Percentiles rank a stretch among this genome's conserved stretches.
Conservation (phyloP, 805 yeast genomes). For the Saturnispora zaruensis region DNA sequence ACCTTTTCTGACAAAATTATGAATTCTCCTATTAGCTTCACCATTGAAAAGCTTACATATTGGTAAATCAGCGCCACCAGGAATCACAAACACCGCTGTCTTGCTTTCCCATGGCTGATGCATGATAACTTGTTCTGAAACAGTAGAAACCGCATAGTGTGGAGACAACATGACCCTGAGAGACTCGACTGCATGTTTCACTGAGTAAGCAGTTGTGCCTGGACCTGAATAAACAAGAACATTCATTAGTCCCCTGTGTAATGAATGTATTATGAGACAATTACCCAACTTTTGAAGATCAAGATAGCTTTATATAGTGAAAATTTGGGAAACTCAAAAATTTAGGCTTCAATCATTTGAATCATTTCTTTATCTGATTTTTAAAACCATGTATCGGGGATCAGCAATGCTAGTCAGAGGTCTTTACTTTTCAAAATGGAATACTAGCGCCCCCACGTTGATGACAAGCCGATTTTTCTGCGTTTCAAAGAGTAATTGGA, state of each 20-base stretch:
- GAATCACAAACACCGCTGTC: constrained; percentile 73
- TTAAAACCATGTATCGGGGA: not conserved
- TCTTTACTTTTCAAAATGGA: not conserved
- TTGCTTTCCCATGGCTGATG: constrained; percentile 85
- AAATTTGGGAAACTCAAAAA: constrained; percentile 9
- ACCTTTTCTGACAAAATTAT: constrained; percentile 62
- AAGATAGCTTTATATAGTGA: not conserved
- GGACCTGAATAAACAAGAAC: constrained; percentile 67
- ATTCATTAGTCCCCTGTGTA: constrained; percentile 40
- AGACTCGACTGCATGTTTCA: constrained; percentile 73
- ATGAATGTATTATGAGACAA: not conserved
- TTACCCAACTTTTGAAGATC: not conserved
- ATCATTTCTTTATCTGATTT: not conserved
- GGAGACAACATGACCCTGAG: constrained; percentile 73
- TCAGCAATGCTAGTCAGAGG: not conserved
- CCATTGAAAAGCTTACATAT: constrained; percentile 69
- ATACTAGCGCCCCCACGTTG: not conserved
- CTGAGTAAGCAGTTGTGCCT: constrained; percentile 83
- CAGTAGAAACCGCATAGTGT: constrained; percentile 73
- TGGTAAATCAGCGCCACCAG: constrained; percentile 97
- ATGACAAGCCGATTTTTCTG: not conserved
- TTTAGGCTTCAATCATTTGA: not conserved
- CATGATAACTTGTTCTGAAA: constrained; percentile 50
- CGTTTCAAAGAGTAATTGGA: not conserved
- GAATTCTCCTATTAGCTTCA: constrained; percentile 50